A percentile compares a stretch with the other conserved stretches of the same genome.
Conservation (phyloP, 1,139 yeast genomes). For the Hemisphaericaspora xylofermentans region DNA sequence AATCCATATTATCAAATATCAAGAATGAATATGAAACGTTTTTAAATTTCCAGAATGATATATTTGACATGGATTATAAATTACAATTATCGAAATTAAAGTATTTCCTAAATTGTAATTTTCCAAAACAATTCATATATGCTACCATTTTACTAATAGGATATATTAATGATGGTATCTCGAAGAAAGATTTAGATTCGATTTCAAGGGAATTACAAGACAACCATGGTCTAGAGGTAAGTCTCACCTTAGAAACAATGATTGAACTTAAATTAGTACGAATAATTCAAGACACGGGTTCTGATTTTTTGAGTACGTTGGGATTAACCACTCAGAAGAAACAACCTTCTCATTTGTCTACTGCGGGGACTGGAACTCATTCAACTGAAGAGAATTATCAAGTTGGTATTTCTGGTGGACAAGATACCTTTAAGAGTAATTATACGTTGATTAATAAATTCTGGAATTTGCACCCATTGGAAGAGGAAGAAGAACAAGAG, state of each 20-base stretch:
- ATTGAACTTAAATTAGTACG: constrained; percentile 27
- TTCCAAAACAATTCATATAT: constrained; percentile 39
- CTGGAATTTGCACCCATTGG: constrained; percentile 46
- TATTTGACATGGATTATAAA: constrained; percentile 58
- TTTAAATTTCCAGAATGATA: constrained; percentile 72
- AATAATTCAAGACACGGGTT: constrained; percentile 20
- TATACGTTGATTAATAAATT: constrained; percentile 43
- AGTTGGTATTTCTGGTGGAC: constrained; percentile 37
- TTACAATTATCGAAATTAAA: constrained; percentile 48
- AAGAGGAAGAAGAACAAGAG: constrained; percentile 19
- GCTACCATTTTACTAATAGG: constrained; percentile 56
- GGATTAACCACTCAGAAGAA: constrained; percentile 16
- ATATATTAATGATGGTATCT: constrained; percentile 62
- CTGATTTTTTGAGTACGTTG: constrained; percentile 32
- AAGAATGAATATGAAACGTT: constrained; percentile 49
- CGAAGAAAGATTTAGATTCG: constrained; percentile 53
- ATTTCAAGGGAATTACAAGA: constrained; percentile 52
- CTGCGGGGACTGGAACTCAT: constrained; percentile 2
- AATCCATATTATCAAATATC: constrained; percentile 57
- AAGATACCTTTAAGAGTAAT: constrained; percentile 31
- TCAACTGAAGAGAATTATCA: constrained; percentile 16
- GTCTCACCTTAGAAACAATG: constrained; percentile 29
- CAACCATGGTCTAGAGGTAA: constrained; percentile 57
- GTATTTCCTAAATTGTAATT: constrained; percentile 44
- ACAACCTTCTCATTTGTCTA: background rate